Conservation (phyloP, 2,329 filamentous ascomycete genomes). For the Neofusicoccum cordaticola region DNA sequence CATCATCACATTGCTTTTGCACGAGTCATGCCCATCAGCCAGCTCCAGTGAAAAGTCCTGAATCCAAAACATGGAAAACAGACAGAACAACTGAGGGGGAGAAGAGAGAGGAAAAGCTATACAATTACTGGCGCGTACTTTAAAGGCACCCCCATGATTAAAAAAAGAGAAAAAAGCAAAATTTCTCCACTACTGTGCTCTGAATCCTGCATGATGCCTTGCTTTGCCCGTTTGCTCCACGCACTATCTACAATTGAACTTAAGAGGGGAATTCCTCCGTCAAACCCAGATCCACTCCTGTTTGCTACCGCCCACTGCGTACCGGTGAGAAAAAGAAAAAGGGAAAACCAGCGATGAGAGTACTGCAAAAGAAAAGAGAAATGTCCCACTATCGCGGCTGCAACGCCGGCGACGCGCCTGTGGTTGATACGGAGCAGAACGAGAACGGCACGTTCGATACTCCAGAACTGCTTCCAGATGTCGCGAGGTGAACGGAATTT, state of each 20-base stretch:
- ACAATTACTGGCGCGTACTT: conserved; percentile 17
- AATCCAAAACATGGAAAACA: not conserved
- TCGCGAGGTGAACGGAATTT: conserved; percentile 3
- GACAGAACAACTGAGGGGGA: not conserved
- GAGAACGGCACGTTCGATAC: not conserved
- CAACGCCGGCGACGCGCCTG: not conserved
- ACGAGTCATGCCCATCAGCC: conserved; percentile 2
- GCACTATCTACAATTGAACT: conserved; percentile 27
- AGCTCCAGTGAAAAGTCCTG: not conserved
- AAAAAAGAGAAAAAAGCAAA: not conserved
- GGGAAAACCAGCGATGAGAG: conserved; percentile 8
- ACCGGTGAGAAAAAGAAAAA: not conserved
- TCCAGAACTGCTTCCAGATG: not conserved
- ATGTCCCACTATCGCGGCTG: not conserved
- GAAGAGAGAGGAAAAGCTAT: conserved; percentile 6
- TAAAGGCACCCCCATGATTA: conserved; percentile 4
- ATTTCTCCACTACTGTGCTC: conserved; percentile 16
- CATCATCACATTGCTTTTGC: not conserved
- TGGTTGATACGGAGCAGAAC: not conserved
- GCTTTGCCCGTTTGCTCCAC: conserved; percentile 18
- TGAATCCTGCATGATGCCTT: conserved; percentile 16
- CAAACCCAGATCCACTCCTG: conserved; percentile 14
- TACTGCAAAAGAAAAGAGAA: not conserved
- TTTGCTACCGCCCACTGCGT: conserved; percentile 11
- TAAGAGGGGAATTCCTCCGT: conserved; percentile 14